Evolutionary conservation across 2,329 filamentous ascomycete genomes (phyloP), one percentile per base, ranked within the genome.

Genomic region (Alternaria dauci): DNA sequence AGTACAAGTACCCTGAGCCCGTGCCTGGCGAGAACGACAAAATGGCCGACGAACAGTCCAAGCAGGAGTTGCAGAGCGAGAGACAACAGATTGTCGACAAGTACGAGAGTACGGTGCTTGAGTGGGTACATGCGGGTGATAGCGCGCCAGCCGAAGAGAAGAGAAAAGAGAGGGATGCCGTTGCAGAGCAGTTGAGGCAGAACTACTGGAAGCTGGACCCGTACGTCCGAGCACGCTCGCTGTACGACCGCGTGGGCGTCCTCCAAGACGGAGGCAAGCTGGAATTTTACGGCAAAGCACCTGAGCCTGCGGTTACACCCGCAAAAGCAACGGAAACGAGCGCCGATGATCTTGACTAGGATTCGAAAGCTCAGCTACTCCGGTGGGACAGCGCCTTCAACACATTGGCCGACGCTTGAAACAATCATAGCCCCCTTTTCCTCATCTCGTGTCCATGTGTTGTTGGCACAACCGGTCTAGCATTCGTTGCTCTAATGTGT

Each of bases 121-220:
- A 86, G 41, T 99, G 95, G 95, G 88, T 96, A 54, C 80, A 83
- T 44, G 79, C 81, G 2, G 79, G 81, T 48, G 81, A 81, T 51
- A 28, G 68, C 58, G 56, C 38, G 14, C 28, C 56, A 50, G 26
- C 78, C 7, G 77, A 77, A n/a, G 81, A 85, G 61, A 80, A 80
- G 43, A 86, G 87, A 74, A 80, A 81, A 48, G 85, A 87, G 76
- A 84, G 93, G 57, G 82, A 87, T 38, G 79, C 81, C 3, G 72
- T 95, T 28, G 89, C 91, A 2, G 84, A 84, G 52, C 80, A 86
- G 63, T 75, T 98, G 69, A 85, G 85, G 62, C 83, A 85, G 48
- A 91, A 91, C 69, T 99, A 98, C 81, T 99, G 95, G 94, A 84
- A 85, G 39, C 79, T 97, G 53, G 95, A 99, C 80, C 93, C 93